Percentiles rank a stretch among this genome's conserved stretches.
Conservation (phyloP, 169 alveolate species). For the Plasmodium gonderi region DNA sequence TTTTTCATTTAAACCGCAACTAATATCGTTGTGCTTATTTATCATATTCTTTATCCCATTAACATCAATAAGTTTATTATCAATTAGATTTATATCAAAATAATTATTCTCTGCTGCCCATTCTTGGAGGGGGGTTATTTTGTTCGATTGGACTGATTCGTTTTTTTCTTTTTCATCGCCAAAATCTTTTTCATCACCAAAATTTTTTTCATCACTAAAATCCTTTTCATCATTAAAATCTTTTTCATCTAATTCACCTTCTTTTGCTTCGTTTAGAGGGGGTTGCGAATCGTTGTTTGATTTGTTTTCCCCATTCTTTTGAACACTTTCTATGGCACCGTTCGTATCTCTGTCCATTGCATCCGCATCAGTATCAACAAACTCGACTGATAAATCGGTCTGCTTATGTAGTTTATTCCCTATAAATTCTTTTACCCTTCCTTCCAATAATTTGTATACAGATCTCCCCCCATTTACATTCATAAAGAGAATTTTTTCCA, state of each 20-base stretch:
- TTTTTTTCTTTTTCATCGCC: background rate
- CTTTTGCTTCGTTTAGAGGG: background rate
- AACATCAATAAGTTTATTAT: conserved; percentile 20
- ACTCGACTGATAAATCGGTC: conserved; percentile 24
- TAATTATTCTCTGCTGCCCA: conserved; percentile 30
- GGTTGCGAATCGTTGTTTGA: too few species aligned
- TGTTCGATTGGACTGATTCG: background rate
- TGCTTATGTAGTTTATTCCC: conserved; percentile 49
- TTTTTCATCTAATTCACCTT: background rate
- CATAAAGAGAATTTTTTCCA: conserved; percentile 57
- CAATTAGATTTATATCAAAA: conserved; percentile 27
- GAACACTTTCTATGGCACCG: background rate
- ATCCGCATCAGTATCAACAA: background rate
- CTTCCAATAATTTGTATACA: background rate
- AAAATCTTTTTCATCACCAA: too few species aligned
- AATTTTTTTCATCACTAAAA: too few species aligned
- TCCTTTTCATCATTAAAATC: too few species aligned
- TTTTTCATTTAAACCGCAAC: conserved; percentile 54
- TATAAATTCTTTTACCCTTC: conserved; percentile 32
- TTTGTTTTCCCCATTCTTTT: background rate
- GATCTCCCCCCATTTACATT: conserved; percentile 59
- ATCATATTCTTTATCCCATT: conserved; percentile 40
- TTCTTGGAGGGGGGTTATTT: background rate
- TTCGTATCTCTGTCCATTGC: background rate
- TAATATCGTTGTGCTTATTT: conserved; percentile 25